Conservation (phyloP, 2,329 filamentous ascomycete species). For the Trichoderma sp. region DNA sequence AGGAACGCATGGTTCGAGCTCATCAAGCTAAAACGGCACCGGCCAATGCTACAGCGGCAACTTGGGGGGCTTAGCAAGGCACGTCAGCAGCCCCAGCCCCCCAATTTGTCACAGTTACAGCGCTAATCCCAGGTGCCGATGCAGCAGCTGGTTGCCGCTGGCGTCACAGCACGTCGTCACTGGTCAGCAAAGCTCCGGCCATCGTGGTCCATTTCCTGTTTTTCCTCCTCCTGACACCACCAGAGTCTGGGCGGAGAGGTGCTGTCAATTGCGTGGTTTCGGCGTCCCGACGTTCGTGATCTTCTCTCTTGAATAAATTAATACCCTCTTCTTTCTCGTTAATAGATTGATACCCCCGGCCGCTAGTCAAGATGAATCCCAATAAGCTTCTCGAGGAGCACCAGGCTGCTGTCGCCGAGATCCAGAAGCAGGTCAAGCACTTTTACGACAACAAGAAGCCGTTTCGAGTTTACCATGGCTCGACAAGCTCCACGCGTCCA, state of each 20-base stretch:
- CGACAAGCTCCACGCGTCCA: slow-evolving; percentile 61
- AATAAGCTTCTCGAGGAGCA: slow-evolving; percentile 32
- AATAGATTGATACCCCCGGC: neutral
- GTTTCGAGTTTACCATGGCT: slow-evolving; percentile 63
- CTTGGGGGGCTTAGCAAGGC: slow-evolving; percentile 10
- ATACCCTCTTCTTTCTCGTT: neutral
- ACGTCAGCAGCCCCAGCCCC: slow-evolving; percentile 20
- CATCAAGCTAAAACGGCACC: neutral
- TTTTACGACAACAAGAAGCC: slow-evolving; percentile 39
- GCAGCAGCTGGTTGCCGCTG: neutral
- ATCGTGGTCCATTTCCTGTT: neutral
- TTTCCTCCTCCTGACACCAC: neutral
- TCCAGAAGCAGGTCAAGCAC: slow-evolving; percentile 32
- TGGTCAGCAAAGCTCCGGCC: neutral
- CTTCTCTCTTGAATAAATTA: neutral
- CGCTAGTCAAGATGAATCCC: neutral
- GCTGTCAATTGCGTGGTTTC: neutral
- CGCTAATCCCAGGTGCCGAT: neutral
- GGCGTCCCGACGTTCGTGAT: neutral
- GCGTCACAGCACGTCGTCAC: neutral
- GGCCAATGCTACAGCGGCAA: neutral
- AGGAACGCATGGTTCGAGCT: neutral
- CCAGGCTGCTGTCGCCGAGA: slow-evolving; percentile 29
- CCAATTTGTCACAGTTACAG: slow-evolving; percentile 10
- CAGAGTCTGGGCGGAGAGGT: neutral